Conservation (phyloP, 2,329 filamentous ascomycete genomes). For the Sporothrix brunneoviolacea region DNA sequence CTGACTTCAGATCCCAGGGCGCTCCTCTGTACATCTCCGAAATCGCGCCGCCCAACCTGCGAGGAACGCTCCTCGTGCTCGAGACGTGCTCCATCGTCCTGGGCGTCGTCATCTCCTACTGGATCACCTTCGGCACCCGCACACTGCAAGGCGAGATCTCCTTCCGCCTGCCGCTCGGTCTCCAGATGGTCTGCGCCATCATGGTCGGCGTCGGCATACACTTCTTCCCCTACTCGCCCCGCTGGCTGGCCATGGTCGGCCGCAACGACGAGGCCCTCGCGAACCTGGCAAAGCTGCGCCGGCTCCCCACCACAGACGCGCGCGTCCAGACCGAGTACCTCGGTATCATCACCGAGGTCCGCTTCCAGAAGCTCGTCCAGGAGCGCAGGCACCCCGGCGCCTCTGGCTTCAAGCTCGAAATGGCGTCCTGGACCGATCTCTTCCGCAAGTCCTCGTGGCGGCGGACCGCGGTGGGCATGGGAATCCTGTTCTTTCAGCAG, state of each 20-base stretch:
- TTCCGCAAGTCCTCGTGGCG: no score
- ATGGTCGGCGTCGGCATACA: neutral
- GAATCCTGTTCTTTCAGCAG: conserved; percentile 8
- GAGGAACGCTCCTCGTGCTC: conserved; percentile 8
- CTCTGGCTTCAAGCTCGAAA: neutral
- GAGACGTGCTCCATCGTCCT: conserved; percentile 19
- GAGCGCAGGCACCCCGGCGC: no score
- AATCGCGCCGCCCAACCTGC: conserved; percentile 13
- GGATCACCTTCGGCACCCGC: conserved; percentile 33
- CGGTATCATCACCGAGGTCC: conserved; percentile 1
- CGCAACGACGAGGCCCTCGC: conserved; percentile 19
- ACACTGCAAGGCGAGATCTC: neutral
- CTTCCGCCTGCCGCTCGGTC: neutral
- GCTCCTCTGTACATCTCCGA: conserved; percentile 16
- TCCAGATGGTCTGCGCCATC: conserved; percentile 6
- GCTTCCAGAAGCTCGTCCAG: no score
- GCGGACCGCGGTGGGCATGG: neutral
- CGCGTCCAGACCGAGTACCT: conserved; percentile 1
- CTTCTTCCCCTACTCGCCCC: conserved; percentile 12
- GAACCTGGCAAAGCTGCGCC: conserved; percentile 2
- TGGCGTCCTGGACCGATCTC: no score
- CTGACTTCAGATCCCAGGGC: no score
- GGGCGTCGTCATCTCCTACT: conserved; percentile 37
- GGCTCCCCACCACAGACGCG: neutral
- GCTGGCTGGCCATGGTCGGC: conserved; percentile 11